Evolutionary conservation across 352 stramenopile genomes (phyloP), one percentile per base, ranked within the genome.

Genomic region (Globisporangium alternatum): DNA sequence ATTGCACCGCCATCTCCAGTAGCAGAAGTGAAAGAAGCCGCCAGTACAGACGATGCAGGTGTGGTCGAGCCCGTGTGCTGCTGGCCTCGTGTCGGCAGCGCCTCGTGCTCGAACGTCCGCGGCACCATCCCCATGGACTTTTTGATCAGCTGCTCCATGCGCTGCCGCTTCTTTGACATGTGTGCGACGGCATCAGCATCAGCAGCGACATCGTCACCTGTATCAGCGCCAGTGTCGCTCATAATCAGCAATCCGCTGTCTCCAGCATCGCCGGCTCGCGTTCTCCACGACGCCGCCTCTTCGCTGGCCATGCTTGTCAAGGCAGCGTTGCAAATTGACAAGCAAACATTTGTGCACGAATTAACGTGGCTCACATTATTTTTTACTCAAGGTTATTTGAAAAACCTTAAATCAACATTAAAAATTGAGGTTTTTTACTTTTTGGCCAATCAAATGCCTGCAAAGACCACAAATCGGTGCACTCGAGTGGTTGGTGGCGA

Each of bases 91-190:
- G 19, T 41, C 51, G 30, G 19, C 51, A 57, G 12, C 44, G 53
- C 31, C 17, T 58, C 54, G 5, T 49, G 43, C 54, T 62, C 44
- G 22, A 62, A 62, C 30, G 30, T 25, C 10, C 39, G 51, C 13
- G 10, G 77, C 12, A 41, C 74, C 48, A 90, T 70, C 9, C 52
- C 64, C 49, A 77, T 69, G 10, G 78, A 80, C 52, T 78, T 78
- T 56, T 77, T 47, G 39, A 89, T 88, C 17, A 89, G 67, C 60
- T 60, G 63, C 58, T 86, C 75, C 51, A 91, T 86, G 33, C 77
- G 80, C 67, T 80, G 72, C 12, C 71, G 66, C 67, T 89, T 90
- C 6, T 60, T 87, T 15, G 21, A 59, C 60, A 21, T 62, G 37
- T 58, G 30, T 15, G n/a, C 31, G 2, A 45, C 63, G 2, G 44